Conservation (phyloP, 768 basidiomycete genomes). For the Coprinopsis sp. region DNA sequence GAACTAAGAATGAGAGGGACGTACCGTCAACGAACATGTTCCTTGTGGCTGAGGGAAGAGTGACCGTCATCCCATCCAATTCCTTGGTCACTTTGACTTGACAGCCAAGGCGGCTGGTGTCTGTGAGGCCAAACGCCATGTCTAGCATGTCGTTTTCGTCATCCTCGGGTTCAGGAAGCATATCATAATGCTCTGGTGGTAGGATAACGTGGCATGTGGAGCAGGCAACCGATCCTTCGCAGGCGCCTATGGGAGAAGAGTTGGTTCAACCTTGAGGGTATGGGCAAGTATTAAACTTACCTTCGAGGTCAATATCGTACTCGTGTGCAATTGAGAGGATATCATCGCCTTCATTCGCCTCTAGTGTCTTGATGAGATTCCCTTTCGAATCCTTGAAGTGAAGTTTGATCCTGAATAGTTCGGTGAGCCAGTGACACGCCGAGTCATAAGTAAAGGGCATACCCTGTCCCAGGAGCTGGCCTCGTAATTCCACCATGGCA, state of each 20-base stretch:
- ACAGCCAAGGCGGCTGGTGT: constrained; percentile 82
- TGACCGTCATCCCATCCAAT: constrained; percentile 81
- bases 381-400: constrained; percentile 91
- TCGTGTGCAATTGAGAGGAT: constrained; percentile 89
- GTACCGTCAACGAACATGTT: constrained; percentile 97
- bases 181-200: constrained; percentile 74
- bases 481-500: constrained; percentile 12
- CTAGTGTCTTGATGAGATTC: constrained; percentile 75
- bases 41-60: constrained; percentile 83
- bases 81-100: constrained; percentile 75
- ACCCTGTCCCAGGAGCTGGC: constrained; percentile 17
- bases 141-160: constrained; percentile 99
- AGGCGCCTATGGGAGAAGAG: constrained; percentile 61
- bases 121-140: constrained; percentile 94
- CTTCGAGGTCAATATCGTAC: constrained; percentile 94
- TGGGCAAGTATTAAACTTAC: too few species aligned
- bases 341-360: constrained; percentile 93
- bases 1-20: constrained; percentile 16
- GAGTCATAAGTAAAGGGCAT: neutral
- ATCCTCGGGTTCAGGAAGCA: constrained; percentile 88
- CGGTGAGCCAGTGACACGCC: neutral
- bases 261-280: neutral
- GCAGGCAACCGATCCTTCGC: constrained; percentile 94
- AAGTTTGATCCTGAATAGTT: constrained; percentile 65
- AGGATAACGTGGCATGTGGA: constrained; percentile 97